Percentiles rank a stretch among this genome's conserved stretches.
phyloP scores from a whole-genome alignment of 2,329 filamentous ascomycete genomes.

The Pyrenochaeta sp. region DNA sequence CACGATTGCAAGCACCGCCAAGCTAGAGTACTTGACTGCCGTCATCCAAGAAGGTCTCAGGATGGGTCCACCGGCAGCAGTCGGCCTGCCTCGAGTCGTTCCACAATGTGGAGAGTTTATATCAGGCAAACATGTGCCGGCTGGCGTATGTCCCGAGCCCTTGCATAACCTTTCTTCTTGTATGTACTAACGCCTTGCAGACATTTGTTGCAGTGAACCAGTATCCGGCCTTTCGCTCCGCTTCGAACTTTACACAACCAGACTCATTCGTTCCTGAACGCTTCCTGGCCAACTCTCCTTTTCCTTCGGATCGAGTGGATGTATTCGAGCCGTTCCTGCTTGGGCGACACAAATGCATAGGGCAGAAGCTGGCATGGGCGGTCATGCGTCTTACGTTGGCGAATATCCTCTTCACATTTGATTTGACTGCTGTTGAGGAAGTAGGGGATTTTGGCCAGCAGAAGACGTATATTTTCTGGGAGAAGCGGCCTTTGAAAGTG shows the following conservation, averaged over 20 bases:
- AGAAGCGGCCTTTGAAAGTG: conserved; percentile 17
- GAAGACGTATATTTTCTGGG: conserved; percentile 28
- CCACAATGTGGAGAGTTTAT: conserved; percentile 21
- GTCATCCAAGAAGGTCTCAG: conserved; percentile 43
- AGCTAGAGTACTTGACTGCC: conserved; percentile 32
- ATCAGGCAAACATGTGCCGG: conserved; percentile 20
- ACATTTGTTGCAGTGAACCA: conserved; percentile 31
- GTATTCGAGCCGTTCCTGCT: conserved; percentile 30
- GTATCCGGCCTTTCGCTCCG: conserved; percentile 35
- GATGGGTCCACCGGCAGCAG: conserved; percentile 21
- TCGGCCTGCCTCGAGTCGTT: conserved; percentile 15
- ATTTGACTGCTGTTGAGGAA: conserved; percentile 2
- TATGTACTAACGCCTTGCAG: conserved; percentile 3
- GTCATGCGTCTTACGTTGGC: conserved; percentile 47
- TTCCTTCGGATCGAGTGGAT: conserved; percentile 29
- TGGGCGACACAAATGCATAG: conserved; percentile 33
- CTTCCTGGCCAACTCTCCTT: conserved; percentile 30
- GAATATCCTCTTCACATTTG: conserved; percentile 49
- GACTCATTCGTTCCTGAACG: conserved; percentile 40
- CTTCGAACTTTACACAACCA: conserved; percentile 36
- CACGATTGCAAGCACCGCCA: conserved; percentile 5
- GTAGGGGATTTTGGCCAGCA: conserved; percentile 22
- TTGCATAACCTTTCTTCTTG: neutral
- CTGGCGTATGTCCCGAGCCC: conserved; percentile 14
- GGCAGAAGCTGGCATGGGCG: conserved; percentile 35